A percentile compares a stretch with the other conserved stretches of the same genome.
phyloP scores from a whole-genome alignment of 1,139 yeast species.

The Candida neerlandica region DNA sequence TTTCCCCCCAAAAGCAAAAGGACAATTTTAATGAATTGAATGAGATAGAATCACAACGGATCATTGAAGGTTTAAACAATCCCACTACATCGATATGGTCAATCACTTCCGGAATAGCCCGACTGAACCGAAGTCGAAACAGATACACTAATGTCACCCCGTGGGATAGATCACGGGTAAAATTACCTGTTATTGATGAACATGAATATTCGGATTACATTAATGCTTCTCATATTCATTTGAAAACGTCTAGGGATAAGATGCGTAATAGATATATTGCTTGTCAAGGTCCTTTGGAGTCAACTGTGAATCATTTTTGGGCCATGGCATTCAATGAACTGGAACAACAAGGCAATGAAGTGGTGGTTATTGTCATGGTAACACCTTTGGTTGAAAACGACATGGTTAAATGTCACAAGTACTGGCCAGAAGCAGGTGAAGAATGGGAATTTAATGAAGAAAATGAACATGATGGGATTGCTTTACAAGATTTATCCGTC shows the following conservation, averaged over 20 bases:
- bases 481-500: conserved; percentile 24
- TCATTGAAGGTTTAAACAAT: conserved; percentile 20
- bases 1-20: conserved; percentile 15
- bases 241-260: conserved; percentile 8
- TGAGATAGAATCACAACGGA: conserved; percentile 20
- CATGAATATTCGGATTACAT: conserved; percentile 32
- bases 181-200: conserved; percentile 23
- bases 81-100: conserved; percentile 27
- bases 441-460: conserved; percentile 23
- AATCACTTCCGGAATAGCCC: conserved; percentile 25
- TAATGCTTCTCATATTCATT: conserved; percentile 42
- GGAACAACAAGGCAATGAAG: conserved; percentile 33
- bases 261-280: conserved; percentile 34
- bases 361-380: conserved; percentile 76
- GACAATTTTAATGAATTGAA: conserved; percentile 19
- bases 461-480: conserved; percentile 28
- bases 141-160: conserved; percentile 48
- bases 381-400: conserved; percentile 72
- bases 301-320: conserved; percentile 79
- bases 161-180: conserved; percentile 41
- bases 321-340: conserved; percentile 68
- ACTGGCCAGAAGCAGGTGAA: conserved; percentile 60
- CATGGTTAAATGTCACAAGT: conserved; percentile 66
- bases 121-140: conserved; percentile 26
- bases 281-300: conserved; percentile 61